Evolutionary conservation across 208 protist species (phyloP).

Genomic region (Trypanosoma scelopori): DNA sequence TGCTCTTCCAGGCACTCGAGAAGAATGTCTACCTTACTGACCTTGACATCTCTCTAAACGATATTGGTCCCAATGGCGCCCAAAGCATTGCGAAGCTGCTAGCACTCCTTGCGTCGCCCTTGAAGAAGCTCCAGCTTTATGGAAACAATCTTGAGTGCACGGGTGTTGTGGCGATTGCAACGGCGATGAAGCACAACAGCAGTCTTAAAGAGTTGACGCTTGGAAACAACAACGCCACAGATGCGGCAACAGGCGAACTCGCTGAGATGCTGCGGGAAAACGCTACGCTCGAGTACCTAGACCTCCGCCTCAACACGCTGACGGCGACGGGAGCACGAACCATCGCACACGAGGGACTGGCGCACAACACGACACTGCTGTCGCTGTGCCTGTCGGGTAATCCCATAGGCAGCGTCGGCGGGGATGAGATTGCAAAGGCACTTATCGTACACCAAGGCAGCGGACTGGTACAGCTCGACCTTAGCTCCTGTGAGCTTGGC

Average conservation of each 20-base stretch:
- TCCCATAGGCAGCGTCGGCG: conserved; percentile 66
- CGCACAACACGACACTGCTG: conserved; percentile 59
- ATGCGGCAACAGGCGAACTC: conserved; percentile 46
- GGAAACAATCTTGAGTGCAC: conserved; percentile 69
- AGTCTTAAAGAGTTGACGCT: conserved; percentile 59
- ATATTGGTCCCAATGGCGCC: conserved; percentile 72
- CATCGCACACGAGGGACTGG: conserved; percentile 63
- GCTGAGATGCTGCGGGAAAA: conserved; percentile 79
- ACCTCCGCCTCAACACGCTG: conserved; percentile 80
- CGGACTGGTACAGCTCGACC: conserved; percentile 55
- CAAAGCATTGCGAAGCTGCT: conserved; percentile 62
- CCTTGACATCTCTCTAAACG: conserved; percentile 87
- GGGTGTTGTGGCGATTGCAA: conserved; percentile 54
- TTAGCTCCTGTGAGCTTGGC: conserved; percentile 72
- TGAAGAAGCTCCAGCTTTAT: conserved; percentile 65
- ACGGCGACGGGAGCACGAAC: conserved; percentile 45
- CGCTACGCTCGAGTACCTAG: conserved; percentile 64
- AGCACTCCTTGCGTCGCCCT: conserved; percentile 39
- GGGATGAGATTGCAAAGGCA: conserved; percentile 55
- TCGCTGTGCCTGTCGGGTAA: conserved; percentile 70
- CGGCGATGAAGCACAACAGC: conserved; percentile 57
- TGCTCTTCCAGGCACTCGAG: conserved; percentile 66
- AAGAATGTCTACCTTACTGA: conserved; percentile 81
- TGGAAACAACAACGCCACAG: conserved; percentile 85
- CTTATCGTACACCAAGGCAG: conserved; percentile 57